Conservation (phyloP, 176 grass and related monocot species). For the Puya raimondii region DNA sequence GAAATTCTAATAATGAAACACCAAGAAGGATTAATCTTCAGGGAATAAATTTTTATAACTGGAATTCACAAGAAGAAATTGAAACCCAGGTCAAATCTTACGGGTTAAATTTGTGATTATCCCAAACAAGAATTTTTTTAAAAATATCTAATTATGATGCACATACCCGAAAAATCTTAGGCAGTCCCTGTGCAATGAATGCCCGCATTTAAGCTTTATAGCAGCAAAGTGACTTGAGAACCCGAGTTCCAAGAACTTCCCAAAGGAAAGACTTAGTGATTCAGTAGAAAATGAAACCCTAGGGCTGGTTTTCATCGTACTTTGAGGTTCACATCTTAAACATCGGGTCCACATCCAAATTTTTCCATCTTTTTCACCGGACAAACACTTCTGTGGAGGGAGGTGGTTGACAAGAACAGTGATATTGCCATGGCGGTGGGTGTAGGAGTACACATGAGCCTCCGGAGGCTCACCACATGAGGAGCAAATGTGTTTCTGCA, state of each 20-base stretch:
- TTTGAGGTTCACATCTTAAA: conserved; percentile 63
- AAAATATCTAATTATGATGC: background rate
- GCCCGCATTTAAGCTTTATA: conserved; percentile 69
- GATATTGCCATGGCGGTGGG: conserved; percentile 72
- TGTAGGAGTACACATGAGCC: conserved; percentile 68
- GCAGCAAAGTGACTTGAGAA: conserved; percentile 82
- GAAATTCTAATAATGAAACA: too few relatives aligned
- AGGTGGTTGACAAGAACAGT: conserved; percentile 57
- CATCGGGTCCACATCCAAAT: conserved; percentile 98
- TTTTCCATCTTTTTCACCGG: conserved; percentile 62
- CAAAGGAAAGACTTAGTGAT: conserved; percentile 73
- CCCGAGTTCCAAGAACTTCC: conserved; percentile 92
- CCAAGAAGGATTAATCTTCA: background rate
- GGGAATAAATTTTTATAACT: background rate
- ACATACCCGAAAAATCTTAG: conserved; percentile 87
- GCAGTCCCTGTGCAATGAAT: conserved; percentile 78
- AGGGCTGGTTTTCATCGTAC: conserved; percentile 31
- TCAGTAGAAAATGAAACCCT: conserved; percentile 60
- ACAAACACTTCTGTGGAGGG: conserved; percentile 30
- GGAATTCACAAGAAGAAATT: background rate
- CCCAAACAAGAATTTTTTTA: background rate
- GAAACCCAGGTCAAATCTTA: too few relatives aligned
- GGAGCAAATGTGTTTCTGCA: conserved; percentile 56
- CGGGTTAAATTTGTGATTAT: too few relatives aligned
- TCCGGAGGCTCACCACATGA: conserved; percentile 83